A percentile compares a stretch with the other conserved stretches of the same genome.
Evolutionary conservation across 176 grass and related monocot species (phyloP).

Genomic region (Canna indica): DNA sequence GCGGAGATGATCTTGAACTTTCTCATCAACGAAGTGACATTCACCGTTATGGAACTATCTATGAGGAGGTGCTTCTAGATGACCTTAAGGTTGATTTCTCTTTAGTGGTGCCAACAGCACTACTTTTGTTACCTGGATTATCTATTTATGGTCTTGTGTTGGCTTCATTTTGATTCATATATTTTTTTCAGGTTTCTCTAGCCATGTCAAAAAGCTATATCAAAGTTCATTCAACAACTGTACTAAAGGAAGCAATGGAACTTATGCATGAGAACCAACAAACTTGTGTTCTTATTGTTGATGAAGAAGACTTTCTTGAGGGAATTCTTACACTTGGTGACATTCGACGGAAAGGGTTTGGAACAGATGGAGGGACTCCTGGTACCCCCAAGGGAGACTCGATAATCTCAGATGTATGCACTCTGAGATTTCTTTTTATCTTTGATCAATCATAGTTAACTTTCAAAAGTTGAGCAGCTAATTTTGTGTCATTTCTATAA

Average conservation of each 20-base stretch:
- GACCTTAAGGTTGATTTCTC: conserved; percentile 69
- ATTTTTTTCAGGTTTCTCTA: conserved; percentile 58
- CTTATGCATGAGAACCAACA: conserved; percentile 86
- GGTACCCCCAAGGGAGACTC: conserved; percentile 25
- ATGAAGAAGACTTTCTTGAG: conserved; percentile 92
- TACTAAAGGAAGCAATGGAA: conserved; percentile 52
- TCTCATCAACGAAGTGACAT: conserved; percentile 45
- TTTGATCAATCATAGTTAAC: not conserved
- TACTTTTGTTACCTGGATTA: not conserved
- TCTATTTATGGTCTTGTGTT: not conserved
- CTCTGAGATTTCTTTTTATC: conserved; percentile 11
- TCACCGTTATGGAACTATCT: conserved; percentile 37
- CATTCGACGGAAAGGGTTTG: conserved; percentile 53
- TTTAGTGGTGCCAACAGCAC: not conserved
- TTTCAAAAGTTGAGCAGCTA: too few relatives aligned
- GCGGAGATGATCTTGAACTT: conserved; percentile 56
- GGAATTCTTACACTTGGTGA: conserved; percentile 82
- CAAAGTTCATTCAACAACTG: conserved; percentile 48
- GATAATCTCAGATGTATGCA: conserved; percentile 34
- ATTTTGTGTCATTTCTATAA: too few relatives aligned
- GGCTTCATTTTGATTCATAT: not conserved
- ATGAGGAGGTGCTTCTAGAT: conserved; percentile 82
- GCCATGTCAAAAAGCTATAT: conserved; percentile 80
- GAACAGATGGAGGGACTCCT: conserved; percentile 29
- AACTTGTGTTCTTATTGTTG: conserved; percentile 82